Base-by-base conservation (phyloP, 1,139 yeast genomes). In the Geotrichum cucujoidarum region DNA sequence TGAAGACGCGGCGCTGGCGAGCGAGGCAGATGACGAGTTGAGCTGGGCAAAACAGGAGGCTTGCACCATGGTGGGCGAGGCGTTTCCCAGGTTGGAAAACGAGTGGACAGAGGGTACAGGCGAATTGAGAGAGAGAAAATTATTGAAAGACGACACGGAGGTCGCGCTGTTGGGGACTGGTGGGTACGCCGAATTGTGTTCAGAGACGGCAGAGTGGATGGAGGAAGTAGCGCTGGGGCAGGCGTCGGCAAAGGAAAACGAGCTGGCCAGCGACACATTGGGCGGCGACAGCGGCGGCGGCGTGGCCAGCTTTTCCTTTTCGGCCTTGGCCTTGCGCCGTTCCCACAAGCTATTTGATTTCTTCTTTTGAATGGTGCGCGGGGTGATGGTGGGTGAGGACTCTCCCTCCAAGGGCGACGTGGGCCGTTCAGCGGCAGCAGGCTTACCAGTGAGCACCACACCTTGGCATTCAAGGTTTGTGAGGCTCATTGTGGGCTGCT, bases 241-340 rank as follows among this genome's bases (percentile, higher is more conserved):
- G 29, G 7, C 40, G 29, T 29, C 45, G 14, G 25, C 41, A 25
- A 20, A 42, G 7, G 33, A 39, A 14, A 32, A 24, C 3, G 32
- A 16, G 11, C 43, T 45, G 13, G 43, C 24, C 13, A 45, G 40
- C 8, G 44, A 43, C 4, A 43, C 33, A 16, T 29, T 43, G 14
- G 42, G 16, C n/a, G 48, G 48, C 10, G 48, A 43, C 5, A 35
- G n/a, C 16, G 27, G 16, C 13, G 31, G 17, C 11, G 29, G 8
- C 11, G 20, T 4, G 16, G 39, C 39, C 13, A 24, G 35, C 7
- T 34, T 17, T 14, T 43, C 38, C 8, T 27, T 37, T 14, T 45
- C 37, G 6, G 45, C 51, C 34, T 48, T 48, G 31, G 48, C 48
- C 33, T 48, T 48, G 10, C 51, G 37, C 18, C 51, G 46, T 30